Evolutionary conservation across 192 early-diverging fungal species (phyloP), one percentile per base, ranked within the genome.

Genomic region (Entrophospora sp.): DNA sequence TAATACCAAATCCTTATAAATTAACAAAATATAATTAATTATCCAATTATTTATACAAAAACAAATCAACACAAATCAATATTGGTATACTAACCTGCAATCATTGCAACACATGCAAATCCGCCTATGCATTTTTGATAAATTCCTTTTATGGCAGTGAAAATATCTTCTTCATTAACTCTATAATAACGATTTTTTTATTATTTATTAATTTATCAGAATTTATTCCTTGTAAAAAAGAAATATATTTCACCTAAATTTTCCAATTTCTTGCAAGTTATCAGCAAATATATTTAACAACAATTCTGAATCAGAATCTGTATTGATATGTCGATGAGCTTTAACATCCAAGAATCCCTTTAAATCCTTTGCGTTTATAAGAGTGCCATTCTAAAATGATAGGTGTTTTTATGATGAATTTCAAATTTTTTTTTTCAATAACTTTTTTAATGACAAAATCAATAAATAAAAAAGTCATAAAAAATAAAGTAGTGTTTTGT

Each of bases 271-370:
- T 68, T 99, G 96, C 68, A 99, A 81, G 79, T 99, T 87, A 77
- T 96, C 84, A 58, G 94, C 97, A 72, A 99, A 91, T 65, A 98
- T 90, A 80, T 99, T 99, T 40, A 99, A 83, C 66, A 98, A 81
- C 42, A 99, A 73, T 80, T 99, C 97, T 46, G 96, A 97, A 80
- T 99, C 97, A 4, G 97, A 99, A 70, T 98, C 95, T 10, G 97
- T 99, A 79, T 99, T 99, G 79, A 99, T 96, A 73, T 99, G 97
- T 52, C 97, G 89, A 79, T 99, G 97, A 32, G 96, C 94, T 52
- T 93, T 89, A 64, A 85, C 78, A 80, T 99, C 97, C 44, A 99
- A 73, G 63, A 91, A 98, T 27, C 83, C 77, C 66, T 86, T 83
- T 64, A 99, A 80, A 66, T 97, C 93, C 30, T 72, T 75, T 37